phyloP scores from a whole-genome alignment of 805 yeast species.

The Myxozyma udenii region DNA sequence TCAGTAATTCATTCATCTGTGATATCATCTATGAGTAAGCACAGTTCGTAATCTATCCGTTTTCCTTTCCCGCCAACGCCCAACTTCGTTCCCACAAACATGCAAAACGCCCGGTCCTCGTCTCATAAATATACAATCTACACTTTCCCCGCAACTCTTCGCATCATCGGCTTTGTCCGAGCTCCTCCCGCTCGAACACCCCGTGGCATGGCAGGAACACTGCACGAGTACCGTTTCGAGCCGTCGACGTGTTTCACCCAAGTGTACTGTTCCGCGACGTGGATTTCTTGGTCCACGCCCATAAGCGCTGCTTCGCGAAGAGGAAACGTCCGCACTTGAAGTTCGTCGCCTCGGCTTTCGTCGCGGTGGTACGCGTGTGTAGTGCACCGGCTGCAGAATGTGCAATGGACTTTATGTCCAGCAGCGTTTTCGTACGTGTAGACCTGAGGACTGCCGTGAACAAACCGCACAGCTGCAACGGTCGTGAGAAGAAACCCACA shows the following conservation, averaged over 20 bases:
- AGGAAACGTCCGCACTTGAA: constrained; percentile 28
- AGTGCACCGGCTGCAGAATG: constrained; percentile 28
- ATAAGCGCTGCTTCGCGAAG: constrained; percentile 22
- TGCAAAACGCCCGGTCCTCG: no score
- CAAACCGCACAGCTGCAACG: constrained; percentile 24
- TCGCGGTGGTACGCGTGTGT: constrained; percentile 29
- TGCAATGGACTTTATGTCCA: constrained; percentile 22
- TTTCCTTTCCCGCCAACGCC: no score
- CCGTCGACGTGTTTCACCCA: constrained; percentile 30
- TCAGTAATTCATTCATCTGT: no score
- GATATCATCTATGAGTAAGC: no score
- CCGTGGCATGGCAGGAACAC: constrained; percentile 25
- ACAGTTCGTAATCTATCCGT: no score
- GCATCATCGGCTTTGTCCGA: no score
- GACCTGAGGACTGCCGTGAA: constrained; percentile 23
- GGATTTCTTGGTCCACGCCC: constrained; percentile 28
- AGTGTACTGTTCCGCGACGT: constrained; percentile 23
- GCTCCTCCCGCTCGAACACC: no score
- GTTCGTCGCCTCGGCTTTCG: constrained; percentile 28
- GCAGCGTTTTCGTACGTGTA: constrained; percentile 20
- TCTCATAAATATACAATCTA: no score
- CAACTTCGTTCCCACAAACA: no score
- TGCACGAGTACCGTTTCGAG: constrained; percentile 15
- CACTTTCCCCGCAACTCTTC: no score
- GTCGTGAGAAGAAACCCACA: constrained; percentile 27